phyloP scores from a whole-genome alignment of 164 flowering plant genomes.

The Hamamelis virginiana region DNA sequence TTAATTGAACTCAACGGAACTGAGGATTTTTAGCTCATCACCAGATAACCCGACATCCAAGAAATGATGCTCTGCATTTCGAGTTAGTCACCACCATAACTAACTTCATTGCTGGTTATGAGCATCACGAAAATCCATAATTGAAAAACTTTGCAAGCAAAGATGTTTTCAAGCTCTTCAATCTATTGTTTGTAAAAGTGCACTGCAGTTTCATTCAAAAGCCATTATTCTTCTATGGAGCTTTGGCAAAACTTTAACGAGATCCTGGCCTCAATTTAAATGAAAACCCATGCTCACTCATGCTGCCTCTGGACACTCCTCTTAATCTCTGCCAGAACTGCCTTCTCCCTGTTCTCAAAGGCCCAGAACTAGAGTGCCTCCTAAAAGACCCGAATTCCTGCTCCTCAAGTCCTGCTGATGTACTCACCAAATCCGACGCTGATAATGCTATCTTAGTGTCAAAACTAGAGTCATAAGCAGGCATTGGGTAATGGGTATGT shows the following conservation, averaged over 20 bases:
- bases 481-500: conserved; percentile 1
- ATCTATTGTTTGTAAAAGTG: neutral
- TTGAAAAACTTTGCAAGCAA: neutral
- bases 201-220: neutral
- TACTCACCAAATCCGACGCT: conserved; percentile 27
- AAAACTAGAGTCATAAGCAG: conserved; percentile 9
- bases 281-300: conserved; percentile 45
- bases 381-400: conserved; percentile 29
- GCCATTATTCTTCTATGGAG: neutral
- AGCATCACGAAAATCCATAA: neutral
- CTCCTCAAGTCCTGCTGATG: conserved; percentile 23
- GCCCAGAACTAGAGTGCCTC: conserved; percentile 43
- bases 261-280: conserved; percentile 26
- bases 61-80: neutral
- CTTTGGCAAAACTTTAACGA: neutral
- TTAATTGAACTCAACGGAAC: neutral
- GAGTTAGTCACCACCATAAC: neutral
- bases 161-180: neutral
- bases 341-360: conserved; percentile 31
- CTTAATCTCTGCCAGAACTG: conserved; percentile 49
- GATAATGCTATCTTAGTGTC: conserved; percentile 22
- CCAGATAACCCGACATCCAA: neutral
- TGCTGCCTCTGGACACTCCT: conserved; percentile 44
- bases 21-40: neutral
- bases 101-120: neutral